Evolutionary conservation across 2,329 filamentous ascomycete genomes (phyloP), one percentile per base, ranked within the genome.

Genomic region (Corniculantispora saksenae): DNA sequence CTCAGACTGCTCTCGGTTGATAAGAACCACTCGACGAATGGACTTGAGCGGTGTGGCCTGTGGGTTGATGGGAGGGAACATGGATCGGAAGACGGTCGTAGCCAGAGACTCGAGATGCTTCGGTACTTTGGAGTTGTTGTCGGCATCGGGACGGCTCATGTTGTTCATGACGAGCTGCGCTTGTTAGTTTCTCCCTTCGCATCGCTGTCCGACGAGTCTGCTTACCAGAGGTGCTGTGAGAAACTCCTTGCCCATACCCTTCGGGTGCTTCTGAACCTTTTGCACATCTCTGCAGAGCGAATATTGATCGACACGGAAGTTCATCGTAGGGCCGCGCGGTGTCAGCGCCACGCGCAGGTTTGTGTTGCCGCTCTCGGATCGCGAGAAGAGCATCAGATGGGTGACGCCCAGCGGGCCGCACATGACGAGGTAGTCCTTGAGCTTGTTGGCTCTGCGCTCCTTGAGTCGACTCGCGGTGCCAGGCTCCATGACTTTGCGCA

Each of bases 351-450:
- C 84, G 69, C 95, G 89, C 75, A 99, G 80, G 74, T 97, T 98
- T 27, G 93, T 96, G 78, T 98, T 98, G 67, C 95, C 95, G 19
- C 88, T 89, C 68, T 91, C 88, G 25, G 93, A 97, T 70, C 93
- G 88, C 21, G 94, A 97, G 79, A 99, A 97, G 55, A 99, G 87
- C 73, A 99, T 83, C 62, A 99, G 83, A 78, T 99, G 95, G 17
- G 92, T 92, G 62, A 99, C 93, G 51, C 95, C 94, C 48, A 99
- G 84, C 7, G 95, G 94, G 2, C 95, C 95, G 66, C 92, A 91
- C 95, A 99, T 99, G 68, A 92, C 91, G 40, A 93, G 90, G 78
- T 97, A 99, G 80, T 99, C 95, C 74, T 91, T 89, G 70, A 98
- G 80, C 74, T 90, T 89, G 81, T 99, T 98, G 47, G 89, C 91